Evolutionary conservation across 2,329 filamentous ascomycete genomes (phyloP).

Genomic region (Pseudopyrenochaeta lycopersici): DNA sequence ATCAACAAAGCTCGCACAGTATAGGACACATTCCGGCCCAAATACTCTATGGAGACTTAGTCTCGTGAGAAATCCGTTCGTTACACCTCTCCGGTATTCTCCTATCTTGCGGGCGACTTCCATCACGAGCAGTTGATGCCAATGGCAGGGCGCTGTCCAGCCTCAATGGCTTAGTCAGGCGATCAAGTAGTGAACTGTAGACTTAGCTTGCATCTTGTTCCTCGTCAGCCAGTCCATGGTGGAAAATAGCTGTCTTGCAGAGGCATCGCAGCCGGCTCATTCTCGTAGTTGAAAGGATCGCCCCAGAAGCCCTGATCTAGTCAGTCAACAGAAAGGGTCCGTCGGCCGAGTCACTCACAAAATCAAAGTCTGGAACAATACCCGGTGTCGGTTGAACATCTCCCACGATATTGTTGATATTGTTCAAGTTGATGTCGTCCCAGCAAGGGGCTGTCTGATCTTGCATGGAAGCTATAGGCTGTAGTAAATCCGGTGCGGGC

Average conservation of each 20-base stretch:
- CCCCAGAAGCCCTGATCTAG: conserved; percentile 46
- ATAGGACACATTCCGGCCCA: no score
- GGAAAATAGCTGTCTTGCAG: conserved; percentile 30
- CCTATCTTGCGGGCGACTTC: no score
- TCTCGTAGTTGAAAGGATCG: conserved; percentile 47
- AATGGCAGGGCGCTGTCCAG: no score
- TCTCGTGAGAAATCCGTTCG: no score
- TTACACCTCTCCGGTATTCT: no score
- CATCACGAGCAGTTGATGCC: no score
- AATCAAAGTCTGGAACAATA: conserved; percentile 47
- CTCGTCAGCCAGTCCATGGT: conserved; percentile 23
- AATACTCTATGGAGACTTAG: no score
- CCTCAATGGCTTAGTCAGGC: no score
- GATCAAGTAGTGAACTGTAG: no score
- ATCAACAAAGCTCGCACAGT: no score
- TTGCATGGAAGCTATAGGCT: conserved; percentile 19
- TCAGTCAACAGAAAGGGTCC: conserved; percentile 12
- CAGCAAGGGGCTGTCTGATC: conserved; percentile 31
- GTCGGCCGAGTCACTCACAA: conserved; percentile 31
- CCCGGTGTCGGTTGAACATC: conserved; percentile 33
- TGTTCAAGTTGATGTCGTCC: conserved; percentile 46
- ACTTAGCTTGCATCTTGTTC: no score
- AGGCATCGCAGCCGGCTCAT: conserved; percentile 32
- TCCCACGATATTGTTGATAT: conserved; percentile 44
- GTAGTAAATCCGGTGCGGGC: conserved; percentile 12